Percentiles rank a stretch among this genome's conserved stretches.
phyloP scores from a whole-genome alignment of 768 basidiomycete species.

The Imleria badia region DNA sequence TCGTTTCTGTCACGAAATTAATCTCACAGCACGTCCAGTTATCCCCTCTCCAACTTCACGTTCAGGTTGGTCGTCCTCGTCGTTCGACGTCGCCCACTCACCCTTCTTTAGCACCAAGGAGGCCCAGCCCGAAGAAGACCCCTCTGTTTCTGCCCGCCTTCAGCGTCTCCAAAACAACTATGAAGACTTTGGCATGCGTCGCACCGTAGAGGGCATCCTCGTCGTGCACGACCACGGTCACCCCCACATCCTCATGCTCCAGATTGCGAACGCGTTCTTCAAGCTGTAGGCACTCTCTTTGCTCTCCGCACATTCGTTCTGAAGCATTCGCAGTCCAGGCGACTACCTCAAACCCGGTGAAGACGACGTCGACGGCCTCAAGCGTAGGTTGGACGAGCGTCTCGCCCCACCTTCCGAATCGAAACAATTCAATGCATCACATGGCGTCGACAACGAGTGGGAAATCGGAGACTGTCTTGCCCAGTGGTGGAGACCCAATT shows the following conservation, averaged over 20 bases:
- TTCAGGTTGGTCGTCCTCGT: constrained; percentile 59
- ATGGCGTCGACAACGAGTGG: constrained; percentile 88
- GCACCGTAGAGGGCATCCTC: constrained; percentile 78
- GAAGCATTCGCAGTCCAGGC: constrained; percentile 65
- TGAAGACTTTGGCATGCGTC: constrained; percentile 94
- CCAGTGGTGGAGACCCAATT: constrained; percentile 98
- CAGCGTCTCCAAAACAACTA: constrained; percentile 96
- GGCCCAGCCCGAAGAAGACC: constrained; percentile 95
- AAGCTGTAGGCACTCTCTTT: constrained; percentile 70
- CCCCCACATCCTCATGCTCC: constrained; percentile 96
- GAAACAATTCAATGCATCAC: constrained; percentile 72
- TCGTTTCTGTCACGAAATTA: background rate
- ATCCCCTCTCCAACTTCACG: constrained; percentile 87
- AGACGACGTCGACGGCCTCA: constrained; percentile 88
- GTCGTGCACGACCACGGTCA: constrained; percentile 97
- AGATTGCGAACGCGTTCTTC: constrained; percentile 99
- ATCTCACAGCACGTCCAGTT: constrained; percentile 41
- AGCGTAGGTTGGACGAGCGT: constrained; percentile 84
- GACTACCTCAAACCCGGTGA: constrained; percentile 98
- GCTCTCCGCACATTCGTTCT: background rate
- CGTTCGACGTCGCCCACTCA: constrained; percentile 9
- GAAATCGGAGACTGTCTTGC: constrained; percentile 96
- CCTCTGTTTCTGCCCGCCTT: constrained; percentile 90
- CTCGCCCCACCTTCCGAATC: constrained; percentile 77
- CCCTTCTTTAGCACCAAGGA: constrained; percentile 77